Percentiles rank a stretch among this genome's conserved stretches.
Conservation (phyloP, 208 protist genomes). For the Angomonas ambiguus region DNA sequence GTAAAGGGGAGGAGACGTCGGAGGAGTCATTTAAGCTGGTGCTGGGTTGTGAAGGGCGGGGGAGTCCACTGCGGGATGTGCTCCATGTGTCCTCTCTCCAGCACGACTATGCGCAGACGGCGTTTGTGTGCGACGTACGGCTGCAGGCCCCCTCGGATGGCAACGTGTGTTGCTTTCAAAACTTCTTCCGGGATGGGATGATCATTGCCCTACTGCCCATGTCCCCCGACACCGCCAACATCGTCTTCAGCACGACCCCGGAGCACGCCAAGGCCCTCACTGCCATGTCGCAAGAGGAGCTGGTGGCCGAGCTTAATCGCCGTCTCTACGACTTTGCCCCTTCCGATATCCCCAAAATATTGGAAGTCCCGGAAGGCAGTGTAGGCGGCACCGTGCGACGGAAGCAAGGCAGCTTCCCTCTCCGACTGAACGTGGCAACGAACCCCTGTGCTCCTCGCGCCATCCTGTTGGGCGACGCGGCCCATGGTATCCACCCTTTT, state of each 20-base stretch:
- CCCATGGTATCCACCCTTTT: conserved; percentile 90
- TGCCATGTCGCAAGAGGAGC: conserved; percentile 42
- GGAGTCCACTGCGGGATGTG: conserved; percentile 64
- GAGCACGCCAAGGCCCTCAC: conserved; percentile 54
- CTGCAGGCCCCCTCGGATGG: conserved; percentile 60
- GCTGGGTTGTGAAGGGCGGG: conserved; percentile 80
- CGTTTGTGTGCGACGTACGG: conserved; percentile 75
- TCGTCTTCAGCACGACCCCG: conserved; percentile 76
- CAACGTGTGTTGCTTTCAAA: conserved; percentile 86
- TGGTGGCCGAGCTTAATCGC: conserved; percentile 67
- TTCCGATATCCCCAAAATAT: conserved; percentile 66
- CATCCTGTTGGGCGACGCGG: conserved; percentile 82
- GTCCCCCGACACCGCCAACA: conserved; percentile 71
- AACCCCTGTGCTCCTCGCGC: conserved; percentile 53
- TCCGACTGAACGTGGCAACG: conserved; percentile 62
- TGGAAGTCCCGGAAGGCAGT: conserved; percentile 58
- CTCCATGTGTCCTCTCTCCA: conserved; percentile 48
- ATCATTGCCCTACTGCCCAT: conserved; percentile 82
- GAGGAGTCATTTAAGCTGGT: conserved; percentile 49
- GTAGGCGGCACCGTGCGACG: conserved; percentile 35
- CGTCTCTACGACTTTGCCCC: conserved; percentile 60
- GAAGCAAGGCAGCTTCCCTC: conserved; percentile 67
- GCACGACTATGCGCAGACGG: conserved; percentile 80
- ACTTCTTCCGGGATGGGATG: conserved; percentile 82
- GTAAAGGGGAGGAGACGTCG: conserved; percentile 16